Base-by-base conservation (phyloP, 306 rosid genomes). In the Malus domestica region DNA sequence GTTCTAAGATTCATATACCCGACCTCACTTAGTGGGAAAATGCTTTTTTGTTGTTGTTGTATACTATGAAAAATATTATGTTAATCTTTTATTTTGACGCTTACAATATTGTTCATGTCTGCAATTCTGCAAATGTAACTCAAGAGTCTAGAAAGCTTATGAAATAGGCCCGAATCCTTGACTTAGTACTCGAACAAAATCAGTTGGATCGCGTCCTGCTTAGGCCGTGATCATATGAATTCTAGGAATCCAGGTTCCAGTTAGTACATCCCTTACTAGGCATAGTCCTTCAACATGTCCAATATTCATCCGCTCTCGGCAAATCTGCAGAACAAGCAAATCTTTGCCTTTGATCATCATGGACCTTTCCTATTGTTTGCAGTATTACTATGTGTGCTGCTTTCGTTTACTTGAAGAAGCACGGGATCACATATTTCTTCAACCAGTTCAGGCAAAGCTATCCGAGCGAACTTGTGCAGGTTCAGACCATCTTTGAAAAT, bases 401-500 rank as follows among this genome's bases (percentile, higher is more conserved):
- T 76, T 14, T 30, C 64, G 65, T 44, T 67, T 4, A 40, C 20
- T 40, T 46, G 32, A 16, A 57, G 20, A 68, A 74, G 67, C 45
- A 18, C 63, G 4, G 75, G 82, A 59, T 80, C 76, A 10, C 35
- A 19, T 27, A 80, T 35, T 35, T 72, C 71, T 78, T 68, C 52
- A 2, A 77, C 35, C 4, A 7, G 32, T 2, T 69, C 64, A 5
- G 87, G 74, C 63, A 80, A 33, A 7, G 75, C 68, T 55, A 57
- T n/a, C 13, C 5, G 22, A 46, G 61, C 87, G 61, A 42, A 74
- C 40, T 70, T 74, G 76, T 81, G 77, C 57, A 84, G 68, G 69
- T 76, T 81, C 5, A 71, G 18, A 4, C 44, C 87, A 22, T 84
- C 81, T 40, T 14, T 78, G 33, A 84, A 84, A 29, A 81, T 74